Percentiles rank a stretch among this genome's conserved stretches.
Conservation (phyloP, 371 early-diverging fungal species). For the Syncephalis plumigaleata region DNA sequence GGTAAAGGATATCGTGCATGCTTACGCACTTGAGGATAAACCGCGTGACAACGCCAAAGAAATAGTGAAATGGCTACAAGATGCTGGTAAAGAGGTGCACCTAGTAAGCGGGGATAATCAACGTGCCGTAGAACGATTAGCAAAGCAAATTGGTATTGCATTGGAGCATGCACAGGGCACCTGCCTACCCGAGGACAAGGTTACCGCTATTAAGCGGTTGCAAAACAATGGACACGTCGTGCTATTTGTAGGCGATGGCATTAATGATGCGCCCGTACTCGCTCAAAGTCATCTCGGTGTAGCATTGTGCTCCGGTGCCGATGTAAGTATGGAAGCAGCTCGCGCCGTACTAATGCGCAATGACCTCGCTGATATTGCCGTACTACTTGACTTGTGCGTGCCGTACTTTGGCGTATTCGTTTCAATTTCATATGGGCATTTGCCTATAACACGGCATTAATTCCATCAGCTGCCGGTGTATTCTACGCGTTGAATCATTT, state of each 20-base stretch:
- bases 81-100: too few species aligned
- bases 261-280: conserved; percentile 85
- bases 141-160: too few species aligned
- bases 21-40: too few species aligned
- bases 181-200: conserved; percentile 4
- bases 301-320: conserved; percentile 63
- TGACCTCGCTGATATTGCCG: conserved; percentile 44
- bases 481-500: conserved; percentile 13
- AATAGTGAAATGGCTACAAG: too few species aligned
- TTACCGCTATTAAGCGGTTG: conserved; percentile 7
- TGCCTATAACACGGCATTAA: conserved; percentile 51
- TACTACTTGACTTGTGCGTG: conserved; percentile 40
- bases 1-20: background rate
- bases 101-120: too few species aligned
- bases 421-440: conserved; percentile 72
- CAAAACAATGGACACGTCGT: background rate
- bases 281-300: conserved; percentile 75
- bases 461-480: conserved; percentile 69
- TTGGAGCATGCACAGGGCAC: too few species aligned
- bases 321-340: conserved; percentile 66
- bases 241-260: conserved; percentile 49
- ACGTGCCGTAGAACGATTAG: too few species aligned
- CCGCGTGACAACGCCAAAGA: too few species aligned
- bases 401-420: conserved; percentile 45
- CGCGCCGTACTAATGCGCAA: conserved; percentile 53